Evolutionary conservation across 2,329 filamentous ascomycete species (phyloP).

Genomic region (Fonsecaea monophora): DNA sequence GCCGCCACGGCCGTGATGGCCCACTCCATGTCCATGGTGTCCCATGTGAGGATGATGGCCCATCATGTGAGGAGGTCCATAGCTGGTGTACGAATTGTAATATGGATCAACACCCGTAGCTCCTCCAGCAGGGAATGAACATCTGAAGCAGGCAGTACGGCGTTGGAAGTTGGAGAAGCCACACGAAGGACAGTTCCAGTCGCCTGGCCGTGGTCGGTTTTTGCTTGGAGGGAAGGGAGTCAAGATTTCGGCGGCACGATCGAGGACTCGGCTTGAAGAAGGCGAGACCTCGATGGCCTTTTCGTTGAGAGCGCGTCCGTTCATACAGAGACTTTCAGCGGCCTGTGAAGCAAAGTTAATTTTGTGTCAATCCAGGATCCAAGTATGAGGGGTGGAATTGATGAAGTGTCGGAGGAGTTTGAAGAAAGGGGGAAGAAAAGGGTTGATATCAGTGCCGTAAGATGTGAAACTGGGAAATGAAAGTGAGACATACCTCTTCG

Average conservation of each 20-base stretch:
- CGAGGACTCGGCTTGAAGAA: conserved; percentile 93
- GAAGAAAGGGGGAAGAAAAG: conserved; percentile 2
- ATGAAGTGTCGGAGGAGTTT: conserved; percentile 18
- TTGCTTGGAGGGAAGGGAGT: conserved; percentile 98
- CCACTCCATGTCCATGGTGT: conserved; percentile 55
- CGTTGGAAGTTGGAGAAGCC: conserved; percentile 99
- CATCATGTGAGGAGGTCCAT: conserved; percentile 78
- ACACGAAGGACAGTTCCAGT: conserved; percentile 98
- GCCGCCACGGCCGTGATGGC: conserved; percentile 66
- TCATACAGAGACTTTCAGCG: conserved; percentile 98
- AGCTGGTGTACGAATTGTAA: conserved; percentile 64
- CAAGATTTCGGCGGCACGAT: conserved; percentile 92
- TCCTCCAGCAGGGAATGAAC: conserved; percentile 95
- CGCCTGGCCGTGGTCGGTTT: conserved; percentile 93
- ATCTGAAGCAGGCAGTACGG: conserved; percentile 97
- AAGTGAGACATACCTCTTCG: conserved; percentile 75
- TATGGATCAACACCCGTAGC: conserved; percentile 76
- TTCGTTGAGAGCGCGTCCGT: conserved; percentile 95
- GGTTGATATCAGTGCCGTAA: conserved; percentile 24
- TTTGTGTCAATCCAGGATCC: conserved; percentile 19
- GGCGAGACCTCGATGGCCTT: conserved; percentile 99
- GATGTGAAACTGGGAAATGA: conserved; percentile 41
- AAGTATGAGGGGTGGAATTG: not conserved
- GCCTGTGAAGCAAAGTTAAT: conserved; percentile 63
- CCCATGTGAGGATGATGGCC: conserved; percentile 71